A percentile compares a stretch with the other conserved stretches of the same genome.
Evolutionary conservation across 2,329 filamentous ascomycete genomes (phyloP).

Genomic region (Ceratocystis diversiconidia): DNA sequence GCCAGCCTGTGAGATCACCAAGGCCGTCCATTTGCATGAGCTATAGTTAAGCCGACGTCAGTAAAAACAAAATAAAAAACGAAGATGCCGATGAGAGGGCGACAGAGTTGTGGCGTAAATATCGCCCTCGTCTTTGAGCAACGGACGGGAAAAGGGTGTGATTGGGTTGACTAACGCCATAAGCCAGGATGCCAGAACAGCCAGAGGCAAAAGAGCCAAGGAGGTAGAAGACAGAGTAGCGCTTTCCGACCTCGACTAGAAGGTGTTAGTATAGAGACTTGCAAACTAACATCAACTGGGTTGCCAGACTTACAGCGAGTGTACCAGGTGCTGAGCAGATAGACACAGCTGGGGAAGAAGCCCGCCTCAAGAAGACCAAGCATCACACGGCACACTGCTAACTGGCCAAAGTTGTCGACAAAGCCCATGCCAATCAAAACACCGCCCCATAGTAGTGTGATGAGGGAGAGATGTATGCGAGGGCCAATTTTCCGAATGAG

Average conservation of each 20-base stretch:
- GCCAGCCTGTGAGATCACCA: slow-evolving; percentile 43
- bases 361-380: slow-evolving; percentile 54
- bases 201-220: slow-evolving; percentile 52
- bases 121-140: neutral
- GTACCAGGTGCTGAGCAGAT: slow-evolving; percentile 62
- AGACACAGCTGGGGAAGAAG: slow-evolving; percentile 58
- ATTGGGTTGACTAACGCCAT: slow-evolving; percentile 37
- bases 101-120: too few species aligned
- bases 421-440: slow-evolving; percentile 55
- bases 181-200: slow-evolving; percentile 55
- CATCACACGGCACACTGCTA: slow-evolving; percentile 43
- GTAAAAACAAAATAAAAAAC: neutral
- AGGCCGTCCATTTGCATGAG: slow-evolving; percentile 50
- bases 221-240: slow-evolving; percentile 56
- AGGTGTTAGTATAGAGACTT: neutral
- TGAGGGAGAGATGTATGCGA: slow-evolving; percentile 38
- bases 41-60: slow-evolving; percentile 21
- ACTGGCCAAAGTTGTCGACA: slow-evolving; percentile 34
- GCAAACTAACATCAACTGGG: too few species aligned
- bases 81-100: slow-evolving; percentile 17
- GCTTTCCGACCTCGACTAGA: slow-evolving; percentile 51
- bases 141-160: neutral
- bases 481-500: slow-evolving; percentile 53
- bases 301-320: slow-evolving; percentile 39
- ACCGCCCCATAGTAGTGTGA: slow-evolving; percentile 45